Percentiles rank a stretch among this genome's conserved stretches.
phyloP scores from a whole-genome alignment of 2,329 filamentous ascomycete genomes.

The Trichoderma atroviride region DNA sequence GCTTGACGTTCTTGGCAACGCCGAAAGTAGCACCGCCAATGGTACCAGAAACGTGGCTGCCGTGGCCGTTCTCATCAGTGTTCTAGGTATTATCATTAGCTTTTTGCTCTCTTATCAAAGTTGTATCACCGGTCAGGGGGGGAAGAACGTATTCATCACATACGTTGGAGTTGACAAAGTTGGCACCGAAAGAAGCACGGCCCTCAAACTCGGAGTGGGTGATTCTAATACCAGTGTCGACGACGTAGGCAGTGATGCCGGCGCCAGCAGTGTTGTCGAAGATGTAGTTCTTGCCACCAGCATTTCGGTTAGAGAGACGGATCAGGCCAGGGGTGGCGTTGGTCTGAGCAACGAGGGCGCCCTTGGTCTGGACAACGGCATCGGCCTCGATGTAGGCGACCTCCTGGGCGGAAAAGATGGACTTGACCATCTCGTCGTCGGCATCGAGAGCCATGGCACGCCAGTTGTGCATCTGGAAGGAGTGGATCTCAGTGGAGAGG shows the following conservation, averaged over 20 bases:
- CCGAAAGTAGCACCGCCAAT: slow-evolving; percentile 63
- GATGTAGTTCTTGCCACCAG: slow-evolving; percentile 41
- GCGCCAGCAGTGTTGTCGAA: slow-evolving; percentile 57
- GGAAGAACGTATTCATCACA: slow-evolving; percentile 33
- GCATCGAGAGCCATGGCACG: slow-evolving; percentile 57
- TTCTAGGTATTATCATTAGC: slow-evolving; percentile 38
- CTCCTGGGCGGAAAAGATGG: slow-evolving; percentile 52
- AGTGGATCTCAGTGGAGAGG: slow-evolving; percentile 51
- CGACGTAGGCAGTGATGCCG: slow-evolving; percentile 63
- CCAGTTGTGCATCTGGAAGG: slow-evolving; percentile 54
- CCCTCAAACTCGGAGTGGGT: slow-evolving; percentile 60
- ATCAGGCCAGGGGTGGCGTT: slow-evolving; percentile 57
- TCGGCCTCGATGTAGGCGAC: slow-evolving; percentile 60
- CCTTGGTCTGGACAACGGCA: slow-evolving; percentile 47
- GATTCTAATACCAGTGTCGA: slow-evolving; percentile 65
- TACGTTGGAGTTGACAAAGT: slow-evolving; percentile 53
- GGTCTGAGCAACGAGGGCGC: slow-evolving; percentile 51
- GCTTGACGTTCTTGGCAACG: slow-evolving; percentile 59
- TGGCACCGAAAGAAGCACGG: slow-evolving; percentile 56
- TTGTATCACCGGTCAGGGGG: not conserved
- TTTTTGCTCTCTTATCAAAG: not conserved
- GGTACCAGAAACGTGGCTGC: slow-evolving; percentile 65
- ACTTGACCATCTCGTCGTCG: slow-evolving; percentile 52
- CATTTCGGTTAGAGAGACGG: slow-evolving; percentile 52
- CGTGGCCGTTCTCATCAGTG: slow-evolving; percentile 64